A percentile compares a stretch with the other conserved stretches of the same genome.
phyloP scores from a whole-genome alignment of 176 grass and related monocot species.

The Bromus sterilis region DNA sequence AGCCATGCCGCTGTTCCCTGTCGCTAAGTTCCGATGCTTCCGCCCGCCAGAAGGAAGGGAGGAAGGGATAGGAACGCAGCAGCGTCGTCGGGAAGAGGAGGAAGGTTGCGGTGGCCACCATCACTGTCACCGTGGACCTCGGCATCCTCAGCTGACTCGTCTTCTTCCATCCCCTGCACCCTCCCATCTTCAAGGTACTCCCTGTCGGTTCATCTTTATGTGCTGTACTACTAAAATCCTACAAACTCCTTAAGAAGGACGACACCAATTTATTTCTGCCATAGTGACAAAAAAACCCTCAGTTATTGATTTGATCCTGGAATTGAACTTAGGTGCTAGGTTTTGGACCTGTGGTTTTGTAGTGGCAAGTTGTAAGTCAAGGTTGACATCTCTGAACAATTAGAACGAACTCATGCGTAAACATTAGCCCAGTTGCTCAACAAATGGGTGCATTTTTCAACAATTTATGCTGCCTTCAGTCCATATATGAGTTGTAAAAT shows the following conservation, averaged over 20 bases:
- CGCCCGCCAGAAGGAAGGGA: not conserved
- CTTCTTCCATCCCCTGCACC: not conserved
- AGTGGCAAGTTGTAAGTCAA: not conserved
- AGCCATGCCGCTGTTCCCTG: not conserved
- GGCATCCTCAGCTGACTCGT: not conserved
- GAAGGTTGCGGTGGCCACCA: not conserved
- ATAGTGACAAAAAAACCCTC: not conserved
- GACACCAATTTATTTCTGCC: not conserved
- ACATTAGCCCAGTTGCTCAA: not conserved
- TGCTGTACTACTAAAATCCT: not conserved
- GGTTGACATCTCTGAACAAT: not conserved
- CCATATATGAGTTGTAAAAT: not conserved
- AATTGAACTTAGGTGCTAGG: not conserved
- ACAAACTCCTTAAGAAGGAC: not conserved
- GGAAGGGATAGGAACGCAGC: not conserved
- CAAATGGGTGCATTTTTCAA: not conserved
- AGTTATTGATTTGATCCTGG: not conserved
- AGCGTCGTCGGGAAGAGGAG: too few relatives aligned
- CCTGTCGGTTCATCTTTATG: not conserved
- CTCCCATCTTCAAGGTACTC: not conserved
- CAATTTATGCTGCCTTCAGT: not conserved
- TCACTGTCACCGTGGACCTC: not conserved
- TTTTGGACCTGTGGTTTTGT: not conserved
- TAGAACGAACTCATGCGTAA: not conserved
- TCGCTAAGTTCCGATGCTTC: not conserved